Evolutionary conservation across 2,329 filamentous ascomycete genomes (phyloP).

Genomic region (Hymenoscyphus occultus): DNA sequence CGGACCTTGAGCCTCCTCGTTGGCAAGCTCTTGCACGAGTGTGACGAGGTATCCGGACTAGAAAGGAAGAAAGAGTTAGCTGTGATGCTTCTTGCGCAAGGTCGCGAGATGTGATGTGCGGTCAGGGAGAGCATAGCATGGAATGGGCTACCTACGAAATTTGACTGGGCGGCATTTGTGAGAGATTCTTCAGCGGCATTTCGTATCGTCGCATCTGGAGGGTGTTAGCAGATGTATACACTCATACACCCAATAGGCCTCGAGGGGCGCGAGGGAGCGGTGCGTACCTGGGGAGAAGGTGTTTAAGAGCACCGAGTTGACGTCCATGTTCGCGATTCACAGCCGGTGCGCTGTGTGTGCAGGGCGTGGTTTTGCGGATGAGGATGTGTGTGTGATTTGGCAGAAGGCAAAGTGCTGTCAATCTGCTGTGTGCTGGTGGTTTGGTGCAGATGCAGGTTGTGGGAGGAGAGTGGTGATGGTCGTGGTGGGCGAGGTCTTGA

Average conservation of each 20-base stretch:
- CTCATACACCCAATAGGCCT: background rate
- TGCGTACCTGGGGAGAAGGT: constrained; percentile 88
- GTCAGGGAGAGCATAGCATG: constrained; percentile 31
- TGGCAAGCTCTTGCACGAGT: constrained; percentile 90
- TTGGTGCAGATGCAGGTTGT: constrained; percentile 10
- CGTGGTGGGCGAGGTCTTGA: constrained; percentile 20
- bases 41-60: constrained; percentile 91
- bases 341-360: constrained; percentile 27
- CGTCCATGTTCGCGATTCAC: constrained; percentile 69
- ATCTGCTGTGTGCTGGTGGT: background rate
- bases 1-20: constrained; percentile 76
- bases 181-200: constrained; percentile 93
- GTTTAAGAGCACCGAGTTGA: constrained; percentile 96
- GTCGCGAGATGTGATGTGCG: constrained; percentile 22
- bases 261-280: constrained; percentile 13
- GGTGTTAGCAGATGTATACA: constrained; percentile 36
- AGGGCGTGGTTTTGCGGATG: constrained; percentile 13
- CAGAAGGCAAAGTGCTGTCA: constrained; percentile 5
- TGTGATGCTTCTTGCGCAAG: constrained; percentile 19
- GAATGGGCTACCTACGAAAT: constrained; percentile 72
- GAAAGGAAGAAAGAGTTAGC: constrained; percentile 23
- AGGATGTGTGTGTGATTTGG: constrained; percentile 5
- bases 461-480: constrained; percentile 15
- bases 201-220: constrained; percentile 80
- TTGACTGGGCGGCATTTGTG: constrained; percentile 83